Conservation (phyloP, 2,329 filamentous ascomycete species). For the Salinomyces thailandicus region DNA sequence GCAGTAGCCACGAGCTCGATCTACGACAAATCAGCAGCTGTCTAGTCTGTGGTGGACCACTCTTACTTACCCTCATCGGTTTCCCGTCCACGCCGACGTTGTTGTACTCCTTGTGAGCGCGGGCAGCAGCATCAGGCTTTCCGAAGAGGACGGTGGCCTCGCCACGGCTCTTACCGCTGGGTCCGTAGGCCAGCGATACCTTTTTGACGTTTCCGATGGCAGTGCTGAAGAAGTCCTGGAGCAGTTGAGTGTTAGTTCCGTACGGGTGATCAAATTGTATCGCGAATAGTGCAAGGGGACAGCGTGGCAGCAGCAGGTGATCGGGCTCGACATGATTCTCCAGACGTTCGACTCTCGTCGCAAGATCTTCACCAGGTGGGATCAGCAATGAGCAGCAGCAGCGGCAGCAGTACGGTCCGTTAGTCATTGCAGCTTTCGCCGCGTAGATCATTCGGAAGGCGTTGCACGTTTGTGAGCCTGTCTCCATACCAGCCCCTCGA, state of each 20-base stretch:
- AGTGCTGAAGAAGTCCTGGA: conserved; percentile 91
- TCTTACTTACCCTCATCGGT: conserved; percentile 66
- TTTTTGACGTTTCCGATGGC: conserved; percentile 84
- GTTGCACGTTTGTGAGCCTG: too few relatives aligned
- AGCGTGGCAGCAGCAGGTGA: too few relatives aligned
- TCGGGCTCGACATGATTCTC: too few relatives aligned
- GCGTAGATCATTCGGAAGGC: too few relatives aligned
- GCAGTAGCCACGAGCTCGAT: conserved; percentile 86
- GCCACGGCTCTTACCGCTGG: conserved; percentile 81
- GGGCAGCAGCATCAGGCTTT: conserved; percentile 69
- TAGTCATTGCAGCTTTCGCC: background rate
- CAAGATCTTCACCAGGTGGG: background rate
- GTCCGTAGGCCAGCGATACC: conserved; percentile 85
- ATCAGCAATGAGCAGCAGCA: conserved; percentile 7
- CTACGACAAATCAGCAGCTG: conserved; percentile 34
- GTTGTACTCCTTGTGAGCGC: conserved; percentile 75
- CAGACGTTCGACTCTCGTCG: too few relatives aligned
- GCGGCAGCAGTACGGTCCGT: background rate
- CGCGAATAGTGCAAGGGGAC: conserved; percentile 4
- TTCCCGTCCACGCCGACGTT: conserved; percentile 81
- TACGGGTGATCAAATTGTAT: too few relatives aligned
- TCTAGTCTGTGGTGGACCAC: background rate
- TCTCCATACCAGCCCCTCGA: too few relatives aligned
- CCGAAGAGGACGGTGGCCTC: conserved; percentile 82
- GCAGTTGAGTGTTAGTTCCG: conserved; percentile 52